These are phyloP conservation scores for Camillea tinctor DNA, from an alignment of 2,329 filamentous ascomycete genomes.

Conservation along the genomic window DNA sequence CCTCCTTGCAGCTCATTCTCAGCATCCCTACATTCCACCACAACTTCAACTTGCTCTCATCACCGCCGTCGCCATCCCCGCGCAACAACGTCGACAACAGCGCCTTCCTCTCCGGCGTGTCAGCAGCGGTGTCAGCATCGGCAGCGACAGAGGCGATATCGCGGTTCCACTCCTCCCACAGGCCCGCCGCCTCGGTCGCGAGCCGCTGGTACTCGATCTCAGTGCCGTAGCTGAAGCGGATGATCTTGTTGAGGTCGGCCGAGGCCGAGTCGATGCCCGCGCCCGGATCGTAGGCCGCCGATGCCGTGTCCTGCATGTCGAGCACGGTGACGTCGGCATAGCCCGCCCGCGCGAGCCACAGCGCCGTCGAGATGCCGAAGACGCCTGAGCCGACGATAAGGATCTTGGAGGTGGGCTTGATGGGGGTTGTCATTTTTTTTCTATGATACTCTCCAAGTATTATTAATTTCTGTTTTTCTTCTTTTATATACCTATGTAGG, in stretches of 20 bases:
- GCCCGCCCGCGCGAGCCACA: slow-evolving; percentile 43
- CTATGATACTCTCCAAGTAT: too few relatives aligned
- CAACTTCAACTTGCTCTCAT: slow-evolving; percentile 19
- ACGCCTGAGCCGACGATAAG: slow-evolving; percentile 42
- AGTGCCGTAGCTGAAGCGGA: slow-evolving; percentile 41
- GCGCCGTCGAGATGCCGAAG: slow-evolving; percentile 42
- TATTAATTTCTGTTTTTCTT: too few relatives aligned
- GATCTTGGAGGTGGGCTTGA: slow-evolving; percentile 26
- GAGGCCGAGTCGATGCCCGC: slow-evolving; percentile 36
- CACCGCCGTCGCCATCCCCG: slow-evolving; percentile 12
- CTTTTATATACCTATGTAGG: background rate
- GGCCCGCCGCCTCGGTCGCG: slow-evolving; percentile 39
- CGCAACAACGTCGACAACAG: too few relatives aligned
- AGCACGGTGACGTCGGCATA: slow-evolving; percentile 48
- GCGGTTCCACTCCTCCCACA: slow-evolving; percentile 46
- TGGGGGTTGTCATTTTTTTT: background rate
- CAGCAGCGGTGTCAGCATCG: too few relatives aligned
- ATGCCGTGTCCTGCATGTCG: slow-evolving; percentile 44
- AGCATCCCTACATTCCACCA: slow-evolving; percentile 28
- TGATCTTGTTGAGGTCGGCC: slow-evolving; percentile 44
- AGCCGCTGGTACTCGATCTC: slow-evolving; percentile 47
- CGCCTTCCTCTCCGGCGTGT: slow-evolving; percentile 12
- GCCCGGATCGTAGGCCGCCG: slow-evolving; percentile 40
- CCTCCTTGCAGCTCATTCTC: slow-evolving; percentile 21
- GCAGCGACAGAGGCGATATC: too few relatives aligned